phyloP scores from a whole-genome alignment of 148 eudicot genomes.

The Cornus florida region DNA sequence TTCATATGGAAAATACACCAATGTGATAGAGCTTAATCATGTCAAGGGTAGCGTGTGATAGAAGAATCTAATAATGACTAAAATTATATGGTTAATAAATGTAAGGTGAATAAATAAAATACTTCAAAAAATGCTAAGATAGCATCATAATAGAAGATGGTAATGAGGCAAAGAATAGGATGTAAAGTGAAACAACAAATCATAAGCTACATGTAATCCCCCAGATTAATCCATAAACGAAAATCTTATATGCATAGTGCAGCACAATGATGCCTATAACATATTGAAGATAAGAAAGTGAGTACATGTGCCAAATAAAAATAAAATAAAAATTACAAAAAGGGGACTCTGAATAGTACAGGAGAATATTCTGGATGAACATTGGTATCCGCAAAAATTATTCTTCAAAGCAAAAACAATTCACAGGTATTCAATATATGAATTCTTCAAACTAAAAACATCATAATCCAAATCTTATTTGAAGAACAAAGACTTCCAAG shows the following conservation, averaged over 20 bases:
- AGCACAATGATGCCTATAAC: neutral
- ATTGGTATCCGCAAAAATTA: neutral
- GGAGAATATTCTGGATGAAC: neutral
- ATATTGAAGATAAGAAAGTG: neutral
- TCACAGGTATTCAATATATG: neutral
- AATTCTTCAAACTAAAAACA: neutral
- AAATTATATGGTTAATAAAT: neutral
- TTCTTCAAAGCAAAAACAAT: neutral
- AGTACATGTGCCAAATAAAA: too few species aligned
- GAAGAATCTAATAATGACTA: neutral
- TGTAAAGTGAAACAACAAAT: neutral
- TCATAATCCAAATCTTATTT: neutral
- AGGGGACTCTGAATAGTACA: neutral
- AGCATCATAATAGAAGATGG: neutral
- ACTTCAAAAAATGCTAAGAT: neutral
- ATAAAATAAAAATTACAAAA: too few species aligned
- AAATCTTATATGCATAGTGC: neutral
- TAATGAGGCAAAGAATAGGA: neutral
- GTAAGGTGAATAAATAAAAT: neutral
- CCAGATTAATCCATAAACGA: neutral
- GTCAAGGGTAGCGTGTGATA: conserved; percentile 51
- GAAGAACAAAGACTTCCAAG: neutral
- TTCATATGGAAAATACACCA: conserved; percentile 99
- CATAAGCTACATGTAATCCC: neutral
- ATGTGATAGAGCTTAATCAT: conserved; percentile 73